These are phyloP conservation scores for Colletotrichum scovillei DNA, from an alignment of 2,329 filamentous ascomycete species.

Conservation along the genomic window DNA sequence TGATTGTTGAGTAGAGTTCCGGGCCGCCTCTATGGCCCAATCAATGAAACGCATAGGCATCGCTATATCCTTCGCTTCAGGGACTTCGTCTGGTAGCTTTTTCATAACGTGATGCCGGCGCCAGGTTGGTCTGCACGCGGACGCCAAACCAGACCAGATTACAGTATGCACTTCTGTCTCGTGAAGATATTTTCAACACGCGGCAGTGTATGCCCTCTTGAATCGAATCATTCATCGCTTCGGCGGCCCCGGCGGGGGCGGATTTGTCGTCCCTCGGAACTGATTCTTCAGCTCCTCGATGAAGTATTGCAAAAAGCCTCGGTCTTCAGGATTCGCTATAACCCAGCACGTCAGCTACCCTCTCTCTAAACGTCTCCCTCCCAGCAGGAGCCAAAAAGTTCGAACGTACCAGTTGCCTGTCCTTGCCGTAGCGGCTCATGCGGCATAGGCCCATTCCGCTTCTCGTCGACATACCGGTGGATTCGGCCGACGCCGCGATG, in stretches of 20 bases:
- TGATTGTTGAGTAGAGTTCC: not conserved
- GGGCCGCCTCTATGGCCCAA: no score
- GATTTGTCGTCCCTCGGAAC: slow-evolving; percentile 55
- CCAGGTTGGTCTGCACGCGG: no score
- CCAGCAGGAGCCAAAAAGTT: not conserved
- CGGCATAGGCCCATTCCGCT: slow-evolving; percentile 60
- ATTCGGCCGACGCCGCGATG: slow-evolving; percentile 65
- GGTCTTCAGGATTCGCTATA: slow-evolving; percentile 23
- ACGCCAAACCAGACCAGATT: no score
- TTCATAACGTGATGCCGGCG: no score
- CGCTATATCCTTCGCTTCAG: not conserved
- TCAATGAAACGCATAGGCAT: no score
- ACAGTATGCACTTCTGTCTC: no score
- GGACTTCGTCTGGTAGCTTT: no score
- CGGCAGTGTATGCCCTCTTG: no score
- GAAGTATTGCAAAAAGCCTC: slow-evolving; percentile 52
- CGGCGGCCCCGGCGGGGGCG: slow-evolving; percentile 39
- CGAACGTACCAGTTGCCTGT: slow-evolving; percentile 59
- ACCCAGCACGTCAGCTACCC: not conserved
- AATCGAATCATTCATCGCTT: slow-evolving; percentile 36
- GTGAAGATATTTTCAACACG: no score
- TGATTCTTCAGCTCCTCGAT: slow-evolving; percentile 64
- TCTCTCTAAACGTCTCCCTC: not conserved
- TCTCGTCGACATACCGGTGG: slow-evolving; percentile 61
- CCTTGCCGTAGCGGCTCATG: slow-evolving; percentile 62